Base-by-base conservation (phyloP, 1,139 yeast species). In the Wickerhamomyces sp. region DNA sequence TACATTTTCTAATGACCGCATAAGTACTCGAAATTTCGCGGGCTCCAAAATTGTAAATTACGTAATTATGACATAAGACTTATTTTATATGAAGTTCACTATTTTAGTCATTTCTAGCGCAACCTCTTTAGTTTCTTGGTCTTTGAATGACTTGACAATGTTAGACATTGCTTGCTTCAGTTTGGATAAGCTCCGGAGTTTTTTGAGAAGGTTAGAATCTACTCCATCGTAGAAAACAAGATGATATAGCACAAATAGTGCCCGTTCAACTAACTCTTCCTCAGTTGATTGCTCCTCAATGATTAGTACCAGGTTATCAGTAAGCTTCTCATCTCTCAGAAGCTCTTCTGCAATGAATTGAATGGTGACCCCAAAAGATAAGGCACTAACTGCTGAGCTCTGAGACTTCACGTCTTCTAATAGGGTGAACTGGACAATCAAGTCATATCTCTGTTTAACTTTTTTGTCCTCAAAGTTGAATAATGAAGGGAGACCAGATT, bases 191-290 rank as follows among this genome's bases (percentile, higher is more conserved):
- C 13, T 9, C 7, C 41, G 14, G 13, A 52, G 36, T 2, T 11
- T 3, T 9, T 33, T 13, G 9, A 42, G 10, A 7, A 39, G 23
- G 5, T 37, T 26, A 4, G 44, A 15, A n/a, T 46, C 47, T 11
- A 44, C 50, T 2, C 52, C 40, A 35, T 18, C 23, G 23, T 45
- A 44, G 42, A 54, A 53, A 8, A 52, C 27, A 14, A 56, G 33
- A 38, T 57, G 40, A 35, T 55, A 56, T 13, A 73, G 60, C 27
- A 70, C 69, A 41, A 61, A 62, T 33, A 62, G 55, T 10, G 76
- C 66, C 56, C 77, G 65, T 60, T 78, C 71, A 49, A 74, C 41
- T 18, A 58, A 30, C 3, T 44, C 51, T 2, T 30, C 34, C n/a
- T 56, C 52, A 3, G 29, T 8, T 1, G 33, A n/a, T 31, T 57